Percentiles rank a stretch among this genome's conserved stretches.
phyloP scores from a whole-genome alignment of 345 rosid species.

The Triadica sebifera region DNA sequence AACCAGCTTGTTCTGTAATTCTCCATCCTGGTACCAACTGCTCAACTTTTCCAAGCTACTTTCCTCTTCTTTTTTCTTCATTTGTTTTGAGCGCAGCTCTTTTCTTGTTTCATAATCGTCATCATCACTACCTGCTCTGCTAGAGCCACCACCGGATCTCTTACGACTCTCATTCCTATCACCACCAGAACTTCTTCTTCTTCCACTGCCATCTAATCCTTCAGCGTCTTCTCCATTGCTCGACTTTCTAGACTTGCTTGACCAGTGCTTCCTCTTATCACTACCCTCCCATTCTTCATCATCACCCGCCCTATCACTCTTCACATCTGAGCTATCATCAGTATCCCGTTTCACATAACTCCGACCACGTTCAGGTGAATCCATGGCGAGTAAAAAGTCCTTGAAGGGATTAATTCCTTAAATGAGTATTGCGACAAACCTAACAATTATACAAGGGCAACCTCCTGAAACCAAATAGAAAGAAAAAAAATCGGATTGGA shows the following conservation, averaged over 20 bases:
- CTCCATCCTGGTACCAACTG: slow-evolving; percentile 93
- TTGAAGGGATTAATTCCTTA: neutral
- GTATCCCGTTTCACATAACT: slow-evolving; percentile 42
- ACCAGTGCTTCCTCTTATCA: slow-evolving; percentile 63
- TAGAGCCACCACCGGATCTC: slow-evolving; percentile 51
- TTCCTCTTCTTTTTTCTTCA: slow-evolving; percentile 85
- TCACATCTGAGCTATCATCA: slow-evolving; percentile 44
- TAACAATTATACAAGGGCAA: neutral
- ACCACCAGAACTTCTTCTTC: slow-evolving; percentile 51
- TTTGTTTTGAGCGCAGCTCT: slow-evolving; percentile 46
- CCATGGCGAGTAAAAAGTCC: slow-evolving; percentile 34
- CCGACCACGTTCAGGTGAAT: slow-evolving; percentile 59
- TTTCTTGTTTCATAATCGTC: slow-evolving; percentile 60
- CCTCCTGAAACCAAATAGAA: neutral
- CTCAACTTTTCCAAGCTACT: slow-evolving; percentile 84
- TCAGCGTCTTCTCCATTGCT: slow-evolving; percentile 54
- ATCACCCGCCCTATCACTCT: slow-evolving; percentile 48
- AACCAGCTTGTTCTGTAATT: slow-evolving; percentile 54
- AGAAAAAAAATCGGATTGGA: neutral
- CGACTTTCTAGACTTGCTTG: slow-evolving; percentile 57
- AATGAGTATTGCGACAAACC: neutral
- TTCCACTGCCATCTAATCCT: slow-evolving; percentile 52
- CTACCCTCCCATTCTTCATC: slow-evolving; percentile 56
- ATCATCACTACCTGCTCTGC: slow-evolving; percentile 55
- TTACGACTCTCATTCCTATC: slow-evolving; percentile 60